A percentile compares a stretch with the other conserved stretches of the same genome.
These are phyloP conservation scores for Citrus unshiu DNA, from an alignment of 345 rosid species.

Conservation along the genomic window DNA sequence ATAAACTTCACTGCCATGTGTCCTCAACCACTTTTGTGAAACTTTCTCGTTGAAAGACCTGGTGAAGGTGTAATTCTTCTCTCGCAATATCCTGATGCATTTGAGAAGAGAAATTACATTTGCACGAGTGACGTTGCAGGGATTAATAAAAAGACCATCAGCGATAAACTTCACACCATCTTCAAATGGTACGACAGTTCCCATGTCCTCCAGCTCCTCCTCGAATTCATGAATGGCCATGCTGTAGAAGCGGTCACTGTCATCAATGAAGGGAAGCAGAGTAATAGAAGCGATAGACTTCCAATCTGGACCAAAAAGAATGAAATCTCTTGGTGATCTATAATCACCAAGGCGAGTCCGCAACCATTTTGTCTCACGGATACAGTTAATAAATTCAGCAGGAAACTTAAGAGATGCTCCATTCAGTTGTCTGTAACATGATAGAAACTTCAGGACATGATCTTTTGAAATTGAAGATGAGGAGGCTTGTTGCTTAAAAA, in stretches of 20 bases:
- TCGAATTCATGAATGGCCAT: constrained; percentile 34
- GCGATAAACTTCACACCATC: constrained; percentile 48
- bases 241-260: constrained; percentile 42
- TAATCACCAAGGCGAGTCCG: constrained; percentile 39
- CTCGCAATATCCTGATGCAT: constrained; percentile 34
- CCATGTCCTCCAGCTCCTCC: constrained; percentile 46
- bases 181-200: constrained; percentile 34
- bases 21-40: constrained; percentile 56
- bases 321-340: constrained; percentile 49
- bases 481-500: constrained; percentile 38
- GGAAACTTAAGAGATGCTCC: constrained; percentile 15
- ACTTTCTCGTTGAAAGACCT: constrained; percentile 22
- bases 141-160: constrained; percentile 31
- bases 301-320: constrained; percentile 56
- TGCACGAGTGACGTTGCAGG: constrained; percentile 19
- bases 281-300: constrained; percentile 44
- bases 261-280: constrained; percentile 60
- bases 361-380: constrained; percentile 48
- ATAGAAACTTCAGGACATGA: constrained; percentile 31
- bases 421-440: constrained; percentile 42
- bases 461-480: constrained; percentile 31
- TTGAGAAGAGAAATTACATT: constrained; percentile 41
- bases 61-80: constrained; percentile 23
- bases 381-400: constrained; percentile 29
- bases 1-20: constrained; percentile 47